Percentiles rank a stretch among this genome's conserved stretches.
Evolutionary conservation across 345 rosid genomes (phyloP).

Genomic region (Triadica sebifera): DNA sequence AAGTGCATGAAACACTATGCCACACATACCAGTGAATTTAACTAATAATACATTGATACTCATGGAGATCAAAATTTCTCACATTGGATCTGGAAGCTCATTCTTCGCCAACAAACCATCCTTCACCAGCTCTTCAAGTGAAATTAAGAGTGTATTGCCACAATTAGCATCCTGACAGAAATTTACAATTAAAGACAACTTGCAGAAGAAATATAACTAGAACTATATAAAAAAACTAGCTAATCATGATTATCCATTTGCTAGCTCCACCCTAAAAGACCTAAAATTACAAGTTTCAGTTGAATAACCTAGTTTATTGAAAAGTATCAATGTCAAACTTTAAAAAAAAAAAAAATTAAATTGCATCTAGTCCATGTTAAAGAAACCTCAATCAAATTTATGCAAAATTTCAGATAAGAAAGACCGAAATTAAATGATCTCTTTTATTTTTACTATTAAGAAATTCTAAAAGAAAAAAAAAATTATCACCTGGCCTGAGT

Average conservation of each 20-base stretch:
- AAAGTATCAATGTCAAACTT: neutral
- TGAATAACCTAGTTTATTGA: neutral
- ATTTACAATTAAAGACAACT: neutral
- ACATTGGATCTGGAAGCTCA: conserved; percentile 83
- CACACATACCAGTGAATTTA: no score
- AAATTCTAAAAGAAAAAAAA: neutral
- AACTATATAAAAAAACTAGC: conserved; percentile 1
- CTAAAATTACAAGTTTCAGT: neutral
- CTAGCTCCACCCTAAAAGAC: neutral
- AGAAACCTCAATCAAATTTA: neutral
- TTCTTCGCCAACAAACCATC: conserved; percentile 65
- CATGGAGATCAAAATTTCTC: conserved; percentile 15
- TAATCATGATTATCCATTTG: neutral
- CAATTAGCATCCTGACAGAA: conserved; percentile 85
- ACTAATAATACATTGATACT: neutral
- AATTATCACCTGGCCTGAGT: conserved; percentile 74
- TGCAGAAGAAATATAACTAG: neutral
- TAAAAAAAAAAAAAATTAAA: neutral
- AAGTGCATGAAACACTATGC: no score
- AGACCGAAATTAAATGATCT: no score
- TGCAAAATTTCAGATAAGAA: neutral
- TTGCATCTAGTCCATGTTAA: neutral
- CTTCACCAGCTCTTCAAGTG: conserved; percentile 83
- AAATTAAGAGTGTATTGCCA: conserved; percentile 86
- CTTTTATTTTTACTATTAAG: no score